These are phyloP conservation scores for Boletus calvinii DNA, from an alignment of 1,284 basidiomycete genomes.

Conservation along the genomic window DNA sequence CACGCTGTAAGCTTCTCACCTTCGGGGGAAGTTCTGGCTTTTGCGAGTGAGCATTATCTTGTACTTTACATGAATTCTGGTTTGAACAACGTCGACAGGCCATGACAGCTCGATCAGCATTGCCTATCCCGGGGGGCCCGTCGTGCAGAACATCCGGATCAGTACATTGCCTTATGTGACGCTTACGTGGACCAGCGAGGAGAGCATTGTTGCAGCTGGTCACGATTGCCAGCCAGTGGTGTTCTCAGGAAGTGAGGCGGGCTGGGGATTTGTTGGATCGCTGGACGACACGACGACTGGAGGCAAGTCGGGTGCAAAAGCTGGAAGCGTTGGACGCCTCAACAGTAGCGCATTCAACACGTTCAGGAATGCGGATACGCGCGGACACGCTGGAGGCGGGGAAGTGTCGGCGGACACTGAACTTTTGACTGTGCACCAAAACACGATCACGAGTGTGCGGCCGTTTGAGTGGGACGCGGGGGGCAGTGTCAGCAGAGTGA, in stretches of 20 bases:
- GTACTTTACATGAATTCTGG: background rate
- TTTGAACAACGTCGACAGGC: slow-evolving; percentile 44
- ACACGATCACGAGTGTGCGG: slow-evolving; percentile 93
- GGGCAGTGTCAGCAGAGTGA: slow-evolving; percentile 72
- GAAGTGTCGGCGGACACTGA: slow-evolving; percentile 61
- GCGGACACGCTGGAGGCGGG: slow-evolving; percentile 59
- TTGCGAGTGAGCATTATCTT: slow-evolving; percentile 66
- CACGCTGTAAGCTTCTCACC: slow-evolving; percentile 96
- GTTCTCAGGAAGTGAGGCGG: slow-evolving; percentile 68
- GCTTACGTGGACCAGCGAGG: slow-evolving; percentile 83
- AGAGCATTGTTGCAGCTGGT: slow-evolving; percentile 84
- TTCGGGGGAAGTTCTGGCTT: slow-evolving; percentile 89
- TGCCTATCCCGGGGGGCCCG: slow-evolving; percentile 80
- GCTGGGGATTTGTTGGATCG: slow-evolving; percentile 79
- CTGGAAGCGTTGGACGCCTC: slow-evolving; percentile 71
- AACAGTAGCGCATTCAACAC: slow-evolving; percentile 95
- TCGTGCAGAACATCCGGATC: slow-evolving; percentile 71
- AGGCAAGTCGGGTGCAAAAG: slow-evolving; percentile 45
- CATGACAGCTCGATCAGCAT: slow-evolving; percentile 91
- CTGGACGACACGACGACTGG: slow-evolving; percentile 73
- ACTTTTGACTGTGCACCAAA: slow-evolving; percentile 91
- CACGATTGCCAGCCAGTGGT: slow-evolving; percentile 97
- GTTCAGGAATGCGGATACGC: slow-evolving; percentile 90
- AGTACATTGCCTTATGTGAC: slow-evolving; percentile 80
- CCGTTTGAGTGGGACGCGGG: slow-evolving; percentile 65